Conservation (phyloP, 2,329 filamentous ascomycete species). For the Sporothrix phasma region DNA sequence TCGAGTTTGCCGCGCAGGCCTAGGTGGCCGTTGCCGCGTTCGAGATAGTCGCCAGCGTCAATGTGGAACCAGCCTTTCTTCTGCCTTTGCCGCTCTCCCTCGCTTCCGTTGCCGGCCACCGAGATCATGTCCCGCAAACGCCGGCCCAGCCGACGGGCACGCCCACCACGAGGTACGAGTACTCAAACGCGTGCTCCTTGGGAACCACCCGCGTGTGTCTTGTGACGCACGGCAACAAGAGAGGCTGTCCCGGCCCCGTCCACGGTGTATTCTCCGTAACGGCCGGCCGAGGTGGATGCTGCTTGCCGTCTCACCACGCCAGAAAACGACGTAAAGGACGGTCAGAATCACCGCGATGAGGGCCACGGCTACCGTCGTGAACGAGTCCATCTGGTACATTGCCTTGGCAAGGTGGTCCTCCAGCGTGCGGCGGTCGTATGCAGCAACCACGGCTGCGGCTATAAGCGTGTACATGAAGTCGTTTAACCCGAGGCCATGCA, state of each 20-base stretch:
- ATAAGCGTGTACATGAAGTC: background rate
- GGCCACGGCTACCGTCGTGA: background rate
- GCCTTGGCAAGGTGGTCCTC: background rate
- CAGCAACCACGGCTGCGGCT: background rate
- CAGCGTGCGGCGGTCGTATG: background rate
- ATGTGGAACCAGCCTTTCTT: slow-evolving; percentile 47
- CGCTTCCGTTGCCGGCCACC: background rate
- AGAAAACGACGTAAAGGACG: background rate
- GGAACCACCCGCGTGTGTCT: slow-evolving; percentile 59
- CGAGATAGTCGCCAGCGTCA: slow-evolving; percentile 50
- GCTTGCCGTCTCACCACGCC: background rate
- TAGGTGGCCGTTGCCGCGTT: slow-evolving; percentile 39
- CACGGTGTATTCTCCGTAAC: slow-evolving; percentile 6
- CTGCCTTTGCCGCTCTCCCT: slow-evolving; percentile 5
- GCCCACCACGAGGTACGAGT: slow-evolving; percentile 61
- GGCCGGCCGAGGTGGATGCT: background rate
- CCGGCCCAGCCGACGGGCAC: slow-evolving; percentile 56
- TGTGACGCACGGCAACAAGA: slow-evolving; percentile 55
- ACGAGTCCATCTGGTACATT: background rate
- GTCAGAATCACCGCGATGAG: background rate
- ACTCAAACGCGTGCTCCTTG: slow-evolving; percentile 55
- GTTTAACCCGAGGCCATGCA: too few species aligned
- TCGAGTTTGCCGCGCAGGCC: slow-evolving; percentile 55
- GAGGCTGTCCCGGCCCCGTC: slow-evolving; percentile 30
- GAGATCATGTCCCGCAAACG: slow-evolving; percentile 48